Evolutionary conservation across 495 filamentous ascomycete genomes (phyloP).

Genomic region (Hyaloscypha variabilis): DNA sequence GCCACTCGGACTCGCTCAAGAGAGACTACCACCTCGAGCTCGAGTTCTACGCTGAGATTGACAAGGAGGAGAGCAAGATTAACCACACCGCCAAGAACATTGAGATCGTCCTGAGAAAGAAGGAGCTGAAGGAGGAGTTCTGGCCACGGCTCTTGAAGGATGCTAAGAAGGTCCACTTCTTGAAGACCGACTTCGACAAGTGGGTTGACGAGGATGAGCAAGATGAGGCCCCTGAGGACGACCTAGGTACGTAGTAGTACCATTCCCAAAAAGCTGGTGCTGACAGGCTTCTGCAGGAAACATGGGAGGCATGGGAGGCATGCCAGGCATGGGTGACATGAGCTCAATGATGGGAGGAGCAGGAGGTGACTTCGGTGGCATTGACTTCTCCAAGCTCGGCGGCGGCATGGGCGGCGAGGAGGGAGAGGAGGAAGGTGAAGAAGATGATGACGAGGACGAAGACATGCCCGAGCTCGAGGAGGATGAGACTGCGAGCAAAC

Average conservation of each 20-base stretch:
- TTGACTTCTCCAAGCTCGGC: slow-evolving; percentile 94
- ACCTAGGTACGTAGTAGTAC: slow-evolving; percentile 53
- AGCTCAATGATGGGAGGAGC: slow-evolving; percentile 33
- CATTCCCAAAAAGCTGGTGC: slow-evolving; percentile 11
- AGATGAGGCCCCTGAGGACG: slow-evolving; percentile 82
- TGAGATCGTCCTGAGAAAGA: slow-evolving; percentile 92
- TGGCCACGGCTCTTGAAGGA: slow-evolving; percentile 96
- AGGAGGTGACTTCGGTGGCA: slow-evolving; percentile 65
- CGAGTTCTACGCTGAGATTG: slow-evolving; percentile 92
- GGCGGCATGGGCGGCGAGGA: slow-evolving; percentile 55
- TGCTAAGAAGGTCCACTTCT: slow-evolving; percentile 84
- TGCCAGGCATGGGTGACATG: slow-evolving; percentile 41
- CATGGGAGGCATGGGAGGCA: slow-evolving; percentile 43
- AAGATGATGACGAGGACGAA: slow-evolving; percentile 56
- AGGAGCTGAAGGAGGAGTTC: slow-evolving; percentile 87
- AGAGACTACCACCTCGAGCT: slow-evolving; percentile 81
- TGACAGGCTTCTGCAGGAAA: slow-evolving; percentile 28
- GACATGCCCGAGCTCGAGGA: slow-evolving; percentile 40
- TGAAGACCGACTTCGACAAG: slow-evolving; percentile 99
- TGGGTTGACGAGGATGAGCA: slow-evolving; percentile 99
- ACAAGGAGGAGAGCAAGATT: slow-evolving; percentile 75
- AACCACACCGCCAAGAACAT: slow-evolving; percentile 84
- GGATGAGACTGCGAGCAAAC: slow-evolving; percentile 23
- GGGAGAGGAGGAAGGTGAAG: slow-evolving; percentile 57
- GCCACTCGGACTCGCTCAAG: slow-evolving; percentile 77